Percentiles rank a stretch among this genome's conserved stretches.
phyloP scores from a whole-genome alignment of 768 basidiomycete species.

The Auricularia auricula-judae region DNA sequence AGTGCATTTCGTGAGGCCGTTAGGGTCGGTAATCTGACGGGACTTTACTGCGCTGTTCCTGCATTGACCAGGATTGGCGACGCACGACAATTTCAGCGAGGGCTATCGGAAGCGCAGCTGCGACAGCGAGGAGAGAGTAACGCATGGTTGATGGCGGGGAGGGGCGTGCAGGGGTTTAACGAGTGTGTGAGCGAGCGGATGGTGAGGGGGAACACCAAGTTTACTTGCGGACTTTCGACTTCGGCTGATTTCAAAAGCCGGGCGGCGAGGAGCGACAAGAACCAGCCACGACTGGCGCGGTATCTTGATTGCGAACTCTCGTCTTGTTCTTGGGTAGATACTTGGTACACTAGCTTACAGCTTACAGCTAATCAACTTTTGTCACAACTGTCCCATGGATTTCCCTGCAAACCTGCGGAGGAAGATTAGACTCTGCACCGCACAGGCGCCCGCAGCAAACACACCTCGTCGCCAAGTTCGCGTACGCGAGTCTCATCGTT shows the following conservation, averaged over 20 bases:
- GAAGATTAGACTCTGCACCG: neutral
- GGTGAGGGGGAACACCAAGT: neutral
- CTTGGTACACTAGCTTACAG: neutral
- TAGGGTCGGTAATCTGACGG: neutral
- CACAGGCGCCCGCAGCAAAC: neutral
- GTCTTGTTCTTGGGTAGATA: neutral
- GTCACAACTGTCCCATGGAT: neutral
- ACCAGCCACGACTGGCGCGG: neutral
- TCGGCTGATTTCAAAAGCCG: neutral
- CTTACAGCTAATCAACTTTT: neutral
- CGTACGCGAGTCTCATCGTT: conserved; percentile 24
- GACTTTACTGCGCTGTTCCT: neutral
- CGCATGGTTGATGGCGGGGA: neutral
- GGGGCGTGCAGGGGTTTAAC: neutral
- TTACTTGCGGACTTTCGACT: neutral
- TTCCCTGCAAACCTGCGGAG: neutral
- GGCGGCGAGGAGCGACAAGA: neutral
- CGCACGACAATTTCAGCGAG: neutral
- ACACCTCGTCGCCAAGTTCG: conserved; percentile 25
- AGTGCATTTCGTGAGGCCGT: neutral
- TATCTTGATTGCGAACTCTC: neutral
- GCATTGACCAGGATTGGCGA: neutral
- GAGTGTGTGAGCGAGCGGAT: neutral
- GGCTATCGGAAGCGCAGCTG: neutral
- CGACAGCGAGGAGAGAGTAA: neutral